Evolutionary conservation across 768 basidiomycete species (phyloP), one percentile per base, ranked within the genome.

Genomic region (Hypholoma sublateritium): DNA sequence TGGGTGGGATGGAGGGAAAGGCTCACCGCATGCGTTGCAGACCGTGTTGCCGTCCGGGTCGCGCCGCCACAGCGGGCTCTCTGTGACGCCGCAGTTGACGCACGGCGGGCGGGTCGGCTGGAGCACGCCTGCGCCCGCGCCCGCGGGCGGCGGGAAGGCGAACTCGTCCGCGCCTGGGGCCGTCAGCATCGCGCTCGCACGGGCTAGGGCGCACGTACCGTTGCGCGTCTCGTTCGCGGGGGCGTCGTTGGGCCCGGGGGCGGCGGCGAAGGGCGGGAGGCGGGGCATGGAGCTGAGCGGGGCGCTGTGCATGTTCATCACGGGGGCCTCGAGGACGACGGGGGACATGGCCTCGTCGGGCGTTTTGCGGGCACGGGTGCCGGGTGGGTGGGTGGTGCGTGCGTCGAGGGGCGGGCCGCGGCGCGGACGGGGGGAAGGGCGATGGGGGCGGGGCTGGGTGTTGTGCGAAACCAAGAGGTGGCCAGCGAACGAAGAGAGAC

Each of bases 21-120:
- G 82, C 91, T 82, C 70, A 93, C 92, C 93, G 72, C 93, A 94
- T 50, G 90, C 89, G 71, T 94, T 94, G 77, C 93, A 95, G 67
- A 94, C 83, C 48, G 87, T 82, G 71, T 88, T 91, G 56, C 92
- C 93, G 64, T 89, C 85, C 43, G 80, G 76, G 69, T 91, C 91
- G 63, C 91, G 82, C 64, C 91, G 78, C 93, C 93, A 94, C 24
- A 93, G 82, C 35, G 92, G 91, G 55, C 91, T 92, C 60, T 84
- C 81, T 5, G 80, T 75, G n/a, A 88, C 87, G 16, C 85, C 85
- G 72, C 93, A 91, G 70, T 89, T 90, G 37, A 84, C 78, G 69
- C 89, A 91, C 32, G 80, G 77, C 32, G 80, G 73, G 45, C 77
- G 76, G 47, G 75, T 64, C 58, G 80, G 69, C 7, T 67, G 50